These are phyloP conservation scores for Penicillium goetzii DNA, from an alignment of 495 filamentous ascomycete genomes.

Conservation along the genomic window DNA sequence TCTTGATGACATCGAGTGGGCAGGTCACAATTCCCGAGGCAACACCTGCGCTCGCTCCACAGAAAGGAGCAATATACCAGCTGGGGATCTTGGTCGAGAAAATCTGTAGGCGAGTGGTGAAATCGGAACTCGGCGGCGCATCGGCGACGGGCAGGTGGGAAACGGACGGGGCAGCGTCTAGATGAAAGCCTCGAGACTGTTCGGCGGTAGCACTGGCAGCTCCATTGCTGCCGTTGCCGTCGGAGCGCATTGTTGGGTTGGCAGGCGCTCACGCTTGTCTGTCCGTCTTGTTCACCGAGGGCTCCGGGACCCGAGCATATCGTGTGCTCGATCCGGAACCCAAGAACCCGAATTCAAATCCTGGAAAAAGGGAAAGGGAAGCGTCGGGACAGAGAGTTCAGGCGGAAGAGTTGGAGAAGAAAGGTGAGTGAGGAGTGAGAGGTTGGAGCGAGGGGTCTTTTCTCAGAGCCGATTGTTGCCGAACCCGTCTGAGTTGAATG, in stretches of 20 bases:
- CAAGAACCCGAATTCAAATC: conserved; percentile 33
- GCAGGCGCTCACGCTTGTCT: conserved; percentile 45
- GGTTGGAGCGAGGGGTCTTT: conserved; percentile 21
- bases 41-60: conserved; percentile 86
- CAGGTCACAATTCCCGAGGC: conserved; percentile 94
- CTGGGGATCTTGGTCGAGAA: conserved; percentile 55
- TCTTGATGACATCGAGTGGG: conserved; percentile 98
- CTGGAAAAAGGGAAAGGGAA: conserved; percentile 14
- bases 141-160: conserved; percentile 25
- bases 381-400: neutral
- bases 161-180: conserved; percentile 24
- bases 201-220: conserved; percentile 39
- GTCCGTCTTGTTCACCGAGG: conserved; percentile 50
- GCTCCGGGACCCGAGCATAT: conserved; percentile 54
- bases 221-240: conserved; percentile 37
- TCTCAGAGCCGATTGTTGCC: conserved; percentile 38
- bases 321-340: conserved; percentile 52
- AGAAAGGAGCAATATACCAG: conserved; percentile 63
- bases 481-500: conserved; percentile 32
- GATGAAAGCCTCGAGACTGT: conserved; percentile 29
- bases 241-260: conserved; percentile 43
- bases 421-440: conserved; percentile 1
- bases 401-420: neutral
- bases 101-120: conserved; percentile 60
- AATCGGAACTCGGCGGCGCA: conserved; percentile 31